phyloP scores from a whole-genome alignment of 2,329 filamentous ascomycete genomes.

The Colletotrichum sp. region DNA sequence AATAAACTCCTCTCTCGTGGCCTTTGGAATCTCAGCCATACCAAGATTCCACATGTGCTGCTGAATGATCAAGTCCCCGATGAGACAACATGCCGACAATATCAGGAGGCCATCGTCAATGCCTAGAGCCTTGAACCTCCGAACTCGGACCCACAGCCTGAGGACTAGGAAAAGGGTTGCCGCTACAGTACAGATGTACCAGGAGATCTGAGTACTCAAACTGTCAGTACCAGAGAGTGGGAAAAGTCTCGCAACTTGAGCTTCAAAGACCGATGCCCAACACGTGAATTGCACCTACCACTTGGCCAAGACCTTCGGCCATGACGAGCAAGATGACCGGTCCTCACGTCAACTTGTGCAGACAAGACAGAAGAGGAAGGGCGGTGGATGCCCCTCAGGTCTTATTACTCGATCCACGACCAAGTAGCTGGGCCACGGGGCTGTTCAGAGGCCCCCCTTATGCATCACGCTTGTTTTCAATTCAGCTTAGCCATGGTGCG shows the following conservation, averaged over 20 bases:
- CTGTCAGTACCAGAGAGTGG: background rate
- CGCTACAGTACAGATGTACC: conserved; percentile 24
- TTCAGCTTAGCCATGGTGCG: background rate
- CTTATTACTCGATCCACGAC: conserved; percentile 4
- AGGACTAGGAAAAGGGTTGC: conserved; percentile 31
- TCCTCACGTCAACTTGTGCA: background rate
- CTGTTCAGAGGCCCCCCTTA: background rate
- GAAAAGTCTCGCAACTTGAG: background rate
- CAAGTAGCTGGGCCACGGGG: background rate
- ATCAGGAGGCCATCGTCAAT: conserved; percentile 36
- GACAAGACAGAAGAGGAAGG: background rate
- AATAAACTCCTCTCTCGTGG: conserved; percentile 26
- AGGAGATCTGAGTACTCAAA: conserved; percentile 8
- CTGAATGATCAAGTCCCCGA: conserved; percentile 35
- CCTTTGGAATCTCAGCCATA: conserved; percentile 28
- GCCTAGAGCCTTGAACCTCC: conserved; percentile 29
- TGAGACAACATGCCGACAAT: conserved; percentile 32
- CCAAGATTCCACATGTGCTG: conserved; percentile 29
- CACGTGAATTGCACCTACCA: background rate
- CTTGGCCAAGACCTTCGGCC: conserved; percentile 13
- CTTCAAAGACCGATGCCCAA: background rate
- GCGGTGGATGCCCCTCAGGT: background rate
- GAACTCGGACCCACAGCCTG: conserved; percentile 32
- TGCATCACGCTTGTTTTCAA: background rate
- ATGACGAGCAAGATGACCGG: background rate